A percentile compares a stretch with the other conserved stretches of the same genome.
Conservation (phyloP, 495 filamentous ascomycete species). For the Penicillium arizonense region DNA sequence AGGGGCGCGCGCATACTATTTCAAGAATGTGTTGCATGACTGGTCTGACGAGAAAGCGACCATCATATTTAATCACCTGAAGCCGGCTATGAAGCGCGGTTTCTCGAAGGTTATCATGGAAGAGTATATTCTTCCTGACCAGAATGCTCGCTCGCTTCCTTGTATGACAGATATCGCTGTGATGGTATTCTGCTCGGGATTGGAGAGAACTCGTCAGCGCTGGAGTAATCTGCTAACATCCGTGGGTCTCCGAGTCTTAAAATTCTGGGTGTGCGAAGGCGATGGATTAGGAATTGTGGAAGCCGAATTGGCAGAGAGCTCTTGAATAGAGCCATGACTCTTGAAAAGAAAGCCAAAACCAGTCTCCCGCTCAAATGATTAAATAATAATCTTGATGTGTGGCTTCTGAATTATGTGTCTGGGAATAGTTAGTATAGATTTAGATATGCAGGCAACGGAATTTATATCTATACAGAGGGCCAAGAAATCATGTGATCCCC, state of each 20-base stretch:
- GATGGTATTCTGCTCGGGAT: conserved; percentile 35
- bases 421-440: too few relatives aligned
- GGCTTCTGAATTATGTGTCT: too few relatives aligned
- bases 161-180: conserved; percentile 37
- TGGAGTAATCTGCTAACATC: conserved; percentile 37
- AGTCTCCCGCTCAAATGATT: too few relatives aligned
- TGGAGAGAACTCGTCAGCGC: conserved; percentile 39
- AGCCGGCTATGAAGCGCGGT: conserved; percentile 36
- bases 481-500: too few relatives aligned
- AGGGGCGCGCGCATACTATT: conserved; percentile 46
- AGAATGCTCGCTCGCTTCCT: conserved; percentile 2
- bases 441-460: too few relatives aligned
- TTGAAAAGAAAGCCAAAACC: too few relatives aligned
- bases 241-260: conserved; percentile 31
- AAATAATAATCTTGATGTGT: too few relatives aligned
- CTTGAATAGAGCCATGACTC: too few relatives aligned
- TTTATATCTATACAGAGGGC: too few relatives aligned
- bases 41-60: conserved; percentile 42
- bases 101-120: conserved; percentile 43
- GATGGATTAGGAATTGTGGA: conserved; percentile 46
- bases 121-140: conserved; percentile 33
- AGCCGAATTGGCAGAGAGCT: conserved; percentile 23
- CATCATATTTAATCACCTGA: conserved; percentile 34
- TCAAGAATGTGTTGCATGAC: conserved; percentile 48
- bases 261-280: conserved; percentile 27